Base-by-base conservation (phyloP, 352 stramenopile species). In the Pythium scleroteichum region DNA sequence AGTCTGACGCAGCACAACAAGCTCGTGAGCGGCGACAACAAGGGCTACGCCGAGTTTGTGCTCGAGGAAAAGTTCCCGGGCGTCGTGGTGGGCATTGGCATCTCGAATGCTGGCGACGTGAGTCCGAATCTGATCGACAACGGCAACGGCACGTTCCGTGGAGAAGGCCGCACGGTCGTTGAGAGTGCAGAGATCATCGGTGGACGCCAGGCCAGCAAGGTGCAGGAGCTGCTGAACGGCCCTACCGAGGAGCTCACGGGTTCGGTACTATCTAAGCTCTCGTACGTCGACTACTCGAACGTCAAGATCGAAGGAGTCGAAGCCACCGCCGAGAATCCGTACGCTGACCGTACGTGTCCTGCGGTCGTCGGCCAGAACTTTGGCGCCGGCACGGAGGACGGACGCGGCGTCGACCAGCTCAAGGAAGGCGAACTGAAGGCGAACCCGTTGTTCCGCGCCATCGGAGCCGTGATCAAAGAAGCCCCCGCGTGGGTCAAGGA, bases 1-100 rank as follows among this genome's bases (percentile, higher is more conserved):
- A 90, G 71, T 62, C 72, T 96, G 60, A 91, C 78, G 26, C 71
- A 79, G 38, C 71, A 73, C n/a, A 96, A 96, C 68, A 54, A 65
- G 10, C 62, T 96, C 9, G 72, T 94, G 45, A 89, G 74, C 29
- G 29, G 29, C 29, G 29, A 35, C 29, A 96, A 96, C 69, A 91
- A 94, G 59, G 75, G 72, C 2, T 81, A 78, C 48, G 75, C 75
- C 23, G 73, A 80, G 63, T 84, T 78, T 32, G 38, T 79, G 4
- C 26, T 81, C 16, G 75, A 84, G 39, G 58, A 75, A 32, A 64
- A 78, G 50, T 55, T 71, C n/a, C 35, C 54, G 2, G 53, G 64
- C n/a, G 59, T 78, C 5, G 44, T 76, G 4, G 74, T 69, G 8
- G 71, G 40, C 1, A 68, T 82, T 24, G 74, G 74, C 19, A 80